Conservation (phyloP, 768 basidiomycete genomes). For the Tephrocybe sp. region DNA sequence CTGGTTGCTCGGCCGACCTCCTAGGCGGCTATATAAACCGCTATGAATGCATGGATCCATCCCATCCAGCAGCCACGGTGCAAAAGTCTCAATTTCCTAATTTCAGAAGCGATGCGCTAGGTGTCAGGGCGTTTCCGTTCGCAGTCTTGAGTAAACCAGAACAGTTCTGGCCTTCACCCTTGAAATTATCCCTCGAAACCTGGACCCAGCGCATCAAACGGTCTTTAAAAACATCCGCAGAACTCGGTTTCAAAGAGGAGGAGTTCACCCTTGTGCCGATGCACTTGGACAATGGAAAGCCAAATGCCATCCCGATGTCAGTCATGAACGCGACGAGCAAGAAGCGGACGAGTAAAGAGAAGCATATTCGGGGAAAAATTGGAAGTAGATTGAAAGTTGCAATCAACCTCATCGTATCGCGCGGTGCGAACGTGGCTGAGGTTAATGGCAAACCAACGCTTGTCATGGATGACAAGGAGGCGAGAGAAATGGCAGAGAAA, state of each 20-base stretch:
- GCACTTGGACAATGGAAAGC: constrained; percentile 17
- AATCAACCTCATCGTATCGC: constrained; percentile 36
- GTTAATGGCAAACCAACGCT: constrained; percentile 16
- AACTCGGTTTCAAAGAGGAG: constrained; percentile 3
- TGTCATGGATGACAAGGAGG: constrained; percentile 23
- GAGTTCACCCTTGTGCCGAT: constrained; percentile 13
- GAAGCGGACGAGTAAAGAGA: constrained; percentile 29
- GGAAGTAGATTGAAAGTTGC: constrained; percentile 35
- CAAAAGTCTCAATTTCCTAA: constrained; percentile 12
- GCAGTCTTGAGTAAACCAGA: constrained; percentile 25
- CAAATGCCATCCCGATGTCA: constrained; percentile 34
- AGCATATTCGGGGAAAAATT: constrained; percentile 30
- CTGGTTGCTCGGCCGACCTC: constrained; percentile 29
- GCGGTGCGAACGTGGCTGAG: constrained; percentile 33
- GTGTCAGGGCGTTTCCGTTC: constrained; percentile 29
- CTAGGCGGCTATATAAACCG: constrained; percentile 7
- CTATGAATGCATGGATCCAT: constrained; percentile 24
- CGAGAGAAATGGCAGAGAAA: constrained; percentile 18
- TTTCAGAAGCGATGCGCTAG: constrained; percentile 15
- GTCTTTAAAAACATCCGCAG: constrained; percentile 2
- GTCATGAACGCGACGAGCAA: constrained; percentile 33
- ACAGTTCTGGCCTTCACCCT: constrained; percentile 20
- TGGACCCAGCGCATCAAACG: constrained; percentile 20
- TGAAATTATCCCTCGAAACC: constrained; percentile 13
- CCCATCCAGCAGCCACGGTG: constrained; percentile 21